Evolutionary conservation across 139 green algal genomes (phyloP).

Genomic region (Auxenochlorella pyrenoidosa): DNA sequence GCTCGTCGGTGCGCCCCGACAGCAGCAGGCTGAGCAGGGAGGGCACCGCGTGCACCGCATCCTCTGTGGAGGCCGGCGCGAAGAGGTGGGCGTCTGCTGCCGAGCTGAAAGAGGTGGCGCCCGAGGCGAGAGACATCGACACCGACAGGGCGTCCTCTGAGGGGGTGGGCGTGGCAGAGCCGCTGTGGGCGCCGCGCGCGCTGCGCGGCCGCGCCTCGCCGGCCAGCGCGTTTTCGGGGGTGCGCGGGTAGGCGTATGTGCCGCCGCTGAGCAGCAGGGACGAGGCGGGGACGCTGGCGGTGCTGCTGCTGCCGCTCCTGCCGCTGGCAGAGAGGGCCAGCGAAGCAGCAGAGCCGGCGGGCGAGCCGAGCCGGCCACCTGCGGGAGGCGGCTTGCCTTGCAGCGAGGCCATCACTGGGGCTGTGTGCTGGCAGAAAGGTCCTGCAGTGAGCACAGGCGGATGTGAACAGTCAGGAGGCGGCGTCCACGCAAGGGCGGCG

Average conservation of each 20-base stretch:
- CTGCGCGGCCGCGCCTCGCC: not conserved
- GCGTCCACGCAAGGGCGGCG: too few relatives aligned
- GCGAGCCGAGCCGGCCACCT: too few relatives aligned
- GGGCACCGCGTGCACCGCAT: constrained; percentile 38
- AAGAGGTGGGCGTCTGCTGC: not conserved
- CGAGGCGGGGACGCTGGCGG: too few relatives aligned
- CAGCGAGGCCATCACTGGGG: too few relatives aligned
- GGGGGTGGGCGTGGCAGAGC: not conserved
- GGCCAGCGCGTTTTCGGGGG: not conserved
- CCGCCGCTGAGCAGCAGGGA: too few relatives aligned
- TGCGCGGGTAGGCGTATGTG: not conserved
- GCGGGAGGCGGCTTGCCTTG: too few relatives aligned
- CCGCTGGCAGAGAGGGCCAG: too few relatives aligned
- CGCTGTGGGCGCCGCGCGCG: constrained; percentile 1
- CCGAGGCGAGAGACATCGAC: not conserved
- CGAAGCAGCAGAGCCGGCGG: too few relatives aligned
- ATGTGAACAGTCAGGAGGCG: too few relatives aligned
- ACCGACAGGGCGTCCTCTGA: constrained; percentile 14
- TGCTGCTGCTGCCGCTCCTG: too few relatives aligned
- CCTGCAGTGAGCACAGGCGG: too few relatives aligned
- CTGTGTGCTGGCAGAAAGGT: too few relatives aligned
- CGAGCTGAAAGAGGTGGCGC: not conserved
- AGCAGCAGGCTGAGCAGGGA: constrained; percentile 37
- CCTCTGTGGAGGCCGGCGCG: constrained; percentile 25
- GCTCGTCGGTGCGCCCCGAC: constrained; percentile 29